These are phyloP conservation scores for Nadsonia fulvescens DNA, from an alignment of 805 yeast genomes.

Conservation along the genomic window DNA sequence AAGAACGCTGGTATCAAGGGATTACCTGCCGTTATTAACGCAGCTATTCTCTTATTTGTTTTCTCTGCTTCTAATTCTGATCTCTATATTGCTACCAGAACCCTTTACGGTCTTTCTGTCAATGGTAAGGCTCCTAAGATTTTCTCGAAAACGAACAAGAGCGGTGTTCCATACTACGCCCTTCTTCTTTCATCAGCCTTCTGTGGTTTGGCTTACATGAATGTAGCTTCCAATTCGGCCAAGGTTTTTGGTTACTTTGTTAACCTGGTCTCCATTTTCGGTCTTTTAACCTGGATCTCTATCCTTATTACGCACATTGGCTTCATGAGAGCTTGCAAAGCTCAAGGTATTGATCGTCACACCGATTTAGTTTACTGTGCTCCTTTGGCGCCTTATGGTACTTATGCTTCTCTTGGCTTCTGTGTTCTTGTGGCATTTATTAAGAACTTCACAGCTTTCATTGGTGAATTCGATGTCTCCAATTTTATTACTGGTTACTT, in stretches of 20 bases:
- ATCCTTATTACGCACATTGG: conserved; percentile 47
- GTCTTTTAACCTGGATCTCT: conserved; percentile 56
- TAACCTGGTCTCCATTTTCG: conserved; percentile 57
- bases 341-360: conserved; percentile 45
- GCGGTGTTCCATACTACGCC: conserved; percentile 55
- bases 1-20: conserved; percentile 44
- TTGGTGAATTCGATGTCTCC: conserved; percentile 40
- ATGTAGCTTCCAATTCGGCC: conserved; percentile 36
- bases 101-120: conserved; percentile 50
- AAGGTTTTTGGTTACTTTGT: conserved; percentile 43
- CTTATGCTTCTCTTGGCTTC: conserved; percentile 36
- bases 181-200: conserved; percentile 32
- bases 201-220: conserved; percentile 55
- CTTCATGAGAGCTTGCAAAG: conserved; percentile 46
- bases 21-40: conserved; percentile 61
- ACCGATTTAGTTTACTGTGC: conserved; percentile 39
- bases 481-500: conserved; percentile 64
- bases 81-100: conserved; percentile 60
- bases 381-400: conserved; percentile 53
- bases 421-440: conserved; percentile 39
- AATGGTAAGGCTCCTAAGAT: conserved; percentile 59
- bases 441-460: conserved; percentile 58
- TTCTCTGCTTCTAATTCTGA: conserved; percentile 72
- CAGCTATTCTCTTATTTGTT: conserved; percentile 57
- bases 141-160: conserved; percentile 43